Conservation (phyloP, 805 yeast species). For the Suhomyces vadensis region DNA sequence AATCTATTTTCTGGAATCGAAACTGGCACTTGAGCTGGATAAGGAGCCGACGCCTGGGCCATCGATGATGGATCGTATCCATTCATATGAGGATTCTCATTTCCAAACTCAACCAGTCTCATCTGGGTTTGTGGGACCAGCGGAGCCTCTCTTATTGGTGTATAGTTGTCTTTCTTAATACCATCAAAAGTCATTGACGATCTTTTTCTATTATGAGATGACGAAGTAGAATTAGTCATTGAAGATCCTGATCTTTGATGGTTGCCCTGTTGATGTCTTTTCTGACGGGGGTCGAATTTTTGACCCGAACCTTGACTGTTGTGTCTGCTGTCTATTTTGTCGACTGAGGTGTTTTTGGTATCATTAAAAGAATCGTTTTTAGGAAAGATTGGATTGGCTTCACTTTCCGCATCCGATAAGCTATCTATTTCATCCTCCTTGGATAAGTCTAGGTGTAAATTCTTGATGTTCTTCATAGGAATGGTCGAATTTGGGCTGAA, state of each 20-base stretch:
- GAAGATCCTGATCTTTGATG: neutral
- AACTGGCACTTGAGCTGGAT: slow-evolving; percentile 3
- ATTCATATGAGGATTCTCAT: slow-evolving; percentile 17
- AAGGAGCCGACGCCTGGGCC: slow-evolving; percentile 5
- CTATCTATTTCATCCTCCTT: slow-evolving; percentile 6
- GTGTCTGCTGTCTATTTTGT: slow-evolving; percentile 5
- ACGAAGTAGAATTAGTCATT: neutral
- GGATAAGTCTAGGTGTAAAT: slow-evolving; percentile 19
- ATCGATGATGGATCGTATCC: slow-evolving; percentile 16
- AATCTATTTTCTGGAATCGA: neutral
- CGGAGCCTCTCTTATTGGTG: neutral
- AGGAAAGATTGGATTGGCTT: slow-evolving; percentile 3
- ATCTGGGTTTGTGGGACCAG: too few relatives aligned
- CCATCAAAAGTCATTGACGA: slow-evolving; percentile 30
- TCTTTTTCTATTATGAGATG: slow-evolving; percentile 12
- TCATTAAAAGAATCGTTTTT: slow-evolving; percentile 9
- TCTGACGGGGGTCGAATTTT: slow-evolving; percentile 6
- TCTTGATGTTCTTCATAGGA: slow-evolving; percentile 22
- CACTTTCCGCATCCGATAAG: slow-evolving; percentile 11
- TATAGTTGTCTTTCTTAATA: slow-evolving; percentile 24
- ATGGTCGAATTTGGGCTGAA: slow-evolving; percentile 16
- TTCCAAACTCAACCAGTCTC: slow-evolving; percentile 19
- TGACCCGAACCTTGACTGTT: neutral
- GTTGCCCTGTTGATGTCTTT: neutral
- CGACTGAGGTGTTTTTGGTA: slow-evolving; percentile 10